Evolutionary conservation across 2,329 filamentous ascomycete genomes (phyloP), one percentile per base, ranked within the genome.

Genomic region (Ophiocordyceps robertsii): DNA sequence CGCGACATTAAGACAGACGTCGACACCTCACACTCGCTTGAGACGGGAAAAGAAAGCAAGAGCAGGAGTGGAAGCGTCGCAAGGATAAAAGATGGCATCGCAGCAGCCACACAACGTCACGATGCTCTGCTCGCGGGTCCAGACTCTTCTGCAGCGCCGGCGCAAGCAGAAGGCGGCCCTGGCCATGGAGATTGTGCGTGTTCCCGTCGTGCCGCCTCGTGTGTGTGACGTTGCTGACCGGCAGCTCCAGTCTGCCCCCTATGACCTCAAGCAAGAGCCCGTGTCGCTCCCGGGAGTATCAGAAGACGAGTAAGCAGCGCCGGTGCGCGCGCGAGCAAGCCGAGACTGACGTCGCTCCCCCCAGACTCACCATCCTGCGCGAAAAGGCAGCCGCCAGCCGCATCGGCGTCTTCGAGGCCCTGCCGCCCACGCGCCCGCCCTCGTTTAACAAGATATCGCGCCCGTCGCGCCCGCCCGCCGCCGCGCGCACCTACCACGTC

Each of bases 271-370:
- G 53, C 68, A 67, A 44, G 72, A 75, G 52, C 59, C 65, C n/a
- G 62, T 70, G 35, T 59, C 58, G 37, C 59, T 79, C 13, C 72
- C 73, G 3, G 75, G 75, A 33, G 62, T 78, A 36, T 71, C 70
- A 38, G 66, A 75, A 48, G 72, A 77, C 50, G 73, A 80, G 74
- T 78, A 66, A 58, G 73, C 63, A n/a, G n/a, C n/a, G n/a, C n/a
- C n/a, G n/a, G n/a, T n/a, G n/a, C 5, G 7, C 16, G 29, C 14
- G 2, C 13, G 4, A 16, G 14, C n/a, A 10, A 37, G 17, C 36
- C 30, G 8, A 24, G 16, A 37, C 19, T 19, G 19, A 24, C 10
- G 27, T 27, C 14, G 10, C 19, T n/a, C 6, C 14, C 4, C n/a
- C 38, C 42, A 74, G 70, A 47, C 61, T 75, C 49, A 54, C 61